Evolutionary conservation across 2,329 filamentous ascomycete species (phyloP).

Genomic region (Chaetomium sp.): DNA sequence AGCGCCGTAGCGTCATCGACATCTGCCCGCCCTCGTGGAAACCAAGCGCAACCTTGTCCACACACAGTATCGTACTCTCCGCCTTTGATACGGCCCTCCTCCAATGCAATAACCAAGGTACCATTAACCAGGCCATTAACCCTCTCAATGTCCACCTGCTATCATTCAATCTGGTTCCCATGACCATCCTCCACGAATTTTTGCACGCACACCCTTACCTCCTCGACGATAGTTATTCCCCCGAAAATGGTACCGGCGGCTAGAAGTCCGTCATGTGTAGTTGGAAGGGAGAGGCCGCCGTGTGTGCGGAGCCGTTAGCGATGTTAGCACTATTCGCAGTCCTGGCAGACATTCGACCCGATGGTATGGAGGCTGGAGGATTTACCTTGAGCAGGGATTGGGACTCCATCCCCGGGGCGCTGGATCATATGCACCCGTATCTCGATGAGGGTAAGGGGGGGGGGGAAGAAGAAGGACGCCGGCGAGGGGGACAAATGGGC

Average conservation of each 20-base stretch:
- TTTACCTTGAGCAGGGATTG: background rate
- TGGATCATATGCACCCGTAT: background rate
- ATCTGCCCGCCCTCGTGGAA: background rate
- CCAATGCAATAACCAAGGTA: background rate
- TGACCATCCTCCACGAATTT: conserved; percentile 6
- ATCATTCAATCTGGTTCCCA: background rate
- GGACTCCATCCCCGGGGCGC: background rate
- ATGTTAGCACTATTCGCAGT: conserved; percentile 2
- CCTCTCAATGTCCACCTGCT: background rate
- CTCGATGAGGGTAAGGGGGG: background rate
- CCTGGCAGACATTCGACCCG: conserved; percentile 4
- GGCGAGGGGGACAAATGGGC: background rate
- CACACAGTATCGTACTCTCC: no score
- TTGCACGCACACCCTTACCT: conserved; percentile 7
- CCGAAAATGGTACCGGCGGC: background rate
- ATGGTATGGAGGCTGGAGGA: background rate
- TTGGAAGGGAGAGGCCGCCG: background rate
- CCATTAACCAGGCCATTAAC: background rate
- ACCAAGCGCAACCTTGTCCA: background rate
- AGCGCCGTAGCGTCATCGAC: conserved; percentile 2
- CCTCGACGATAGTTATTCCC: background rate
- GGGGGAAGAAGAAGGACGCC: background rate
- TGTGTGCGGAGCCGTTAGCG: conserved; percentile 7
- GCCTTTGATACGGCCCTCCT: background rate
- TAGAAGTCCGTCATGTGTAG: conserved; percentile 4